Base-by-base conservation (phyloP, 164 flowering plant species). In the Nymphaea colorata region DNA sequence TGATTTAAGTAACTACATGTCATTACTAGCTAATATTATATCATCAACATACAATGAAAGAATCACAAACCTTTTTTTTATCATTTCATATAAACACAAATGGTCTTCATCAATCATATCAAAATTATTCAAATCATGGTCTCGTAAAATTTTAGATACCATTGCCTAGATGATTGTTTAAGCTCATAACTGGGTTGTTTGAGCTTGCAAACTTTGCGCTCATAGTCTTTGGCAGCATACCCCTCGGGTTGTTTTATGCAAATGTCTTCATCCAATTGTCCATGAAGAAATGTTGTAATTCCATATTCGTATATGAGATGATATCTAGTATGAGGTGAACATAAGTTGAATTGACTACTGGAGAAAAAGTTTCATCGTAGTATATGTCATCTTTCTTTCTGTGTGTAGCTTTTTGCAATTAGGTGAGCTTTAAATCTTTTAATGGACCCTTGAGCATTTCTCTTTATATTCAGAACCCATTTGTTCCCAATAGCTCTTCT, bases 11-110 rank as follows among this genome's bases (percentile, higher is more conserved):
- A 15, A 6, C 25, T 66, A 55, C 4, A 14, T 17, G 42, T 44
- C 57, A 47, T 66, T 66, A 5, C 68, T 47, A 15, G 11, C 68
- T 36, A 66, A 44, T 16, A 61, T 5, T 10, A 66, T 66, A 16
- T 66, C 68, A 43, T 66, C 41, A 12, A 66, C 41, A 12, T 66
- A 66, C 41, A 66, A 66, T 44, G 68, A 47, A 7, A 66, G 6
- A 51, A 66, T 44, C 7, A 66, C 12, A 44, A 66, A 16, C 15
- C 25, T 47, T 16, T n/a, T 47, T 47, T 17, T 25, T 15, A n/a
- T 12, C 3, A 7, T 47, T n/a, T 66, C 8, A 44, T 3, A 43
- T 47, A 66, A 12, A 66, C 41, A 43, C 41, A n/a, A 66, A 47
- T 47, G 42, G 41, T 66, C n/a, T n/a, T n/a, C 57, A 4, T 44